A percentile compares a stretch with the other conserved stretches of the same genome.
Conservation (phyloP, 2,329 filamentous ascomycete genomes). For the Xylaria sp. region DNA sequence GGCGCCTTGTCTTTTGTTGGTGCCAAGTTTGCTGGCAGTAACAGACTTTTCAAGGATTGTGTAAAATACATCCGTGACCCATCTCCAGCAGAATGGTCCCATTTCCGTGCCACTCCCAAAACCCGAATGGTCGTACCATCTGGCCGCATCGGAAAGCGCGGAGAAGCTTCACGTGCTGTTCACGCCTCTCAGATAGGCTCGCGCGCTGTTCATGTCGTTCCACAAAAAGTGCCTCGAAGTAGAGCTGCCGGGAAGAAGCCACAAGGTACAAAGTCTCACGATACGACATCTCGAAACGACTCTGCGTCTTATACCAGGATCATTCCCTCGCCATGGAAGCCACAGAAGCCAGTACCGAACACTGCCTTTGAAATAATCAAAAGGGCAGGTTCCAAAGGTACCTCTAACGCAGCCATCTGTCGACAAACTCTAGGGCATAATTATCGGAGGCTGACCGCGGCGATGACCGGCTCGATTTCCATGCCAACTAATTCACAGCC, state of each 20-base stretch:
- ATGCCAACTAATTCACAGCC: slow-evolving; percentile 54
- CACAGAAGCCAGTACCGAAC: slow-evolving; percentile 51
- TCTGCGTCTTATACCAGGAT: slow-evolving; percentile 30
- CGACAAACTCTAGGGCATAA: slow-evolving; percentile 48
- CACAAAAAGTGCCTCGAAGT: slow-evolving; percentile 30
- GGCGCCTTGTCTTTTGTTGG: slow-evolving; percentile 68
- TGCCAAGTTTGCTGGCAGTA: slow-evolving; percentile 61
- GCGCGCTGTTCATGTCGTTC: slow-evolving; percentile 42
- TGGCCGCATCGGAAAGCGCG: slow-evolving; percentile 46
- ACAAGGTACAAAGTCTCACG: slow-evolving; percentile 23
- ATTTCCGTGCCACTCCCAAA: slow-evolving; percentile 64
- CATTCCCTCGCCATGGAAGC: slow-evolving; percentile 46
- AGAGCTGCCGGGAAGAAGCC: slow-evolving; percentile 32
- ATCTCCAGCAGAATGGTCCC: slow-evolving; percentile 66
- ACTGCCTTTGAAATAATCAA: slow-evolving; percentile 52
- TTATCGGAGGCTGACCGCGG: slow-evolving; percentile 51
- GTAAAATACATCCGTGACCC: slow-evolving; percentile 68
- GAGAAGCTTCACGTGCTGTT: slow-evolving; percentile 46
- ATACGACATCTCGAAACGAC: slow-evolving; percentile 23
- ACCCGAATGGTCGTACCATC: slow-evolving; percentile 49
- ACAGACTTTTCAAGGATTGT: slow-evolving; percentile 69
- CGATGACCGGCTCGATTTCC: slow-evolving; percentile 50
- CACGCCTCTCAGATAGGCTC: slow-evolving; percentile 41
- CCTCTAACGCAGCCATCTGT: slow-evolving; percentile 50
- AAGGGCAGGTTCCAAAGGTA: slow-evolving; percentile 47